Evolutionary conservation across 345 rosid genomes (phyloP).

Genomic region (Turnera subulata): DNA sequence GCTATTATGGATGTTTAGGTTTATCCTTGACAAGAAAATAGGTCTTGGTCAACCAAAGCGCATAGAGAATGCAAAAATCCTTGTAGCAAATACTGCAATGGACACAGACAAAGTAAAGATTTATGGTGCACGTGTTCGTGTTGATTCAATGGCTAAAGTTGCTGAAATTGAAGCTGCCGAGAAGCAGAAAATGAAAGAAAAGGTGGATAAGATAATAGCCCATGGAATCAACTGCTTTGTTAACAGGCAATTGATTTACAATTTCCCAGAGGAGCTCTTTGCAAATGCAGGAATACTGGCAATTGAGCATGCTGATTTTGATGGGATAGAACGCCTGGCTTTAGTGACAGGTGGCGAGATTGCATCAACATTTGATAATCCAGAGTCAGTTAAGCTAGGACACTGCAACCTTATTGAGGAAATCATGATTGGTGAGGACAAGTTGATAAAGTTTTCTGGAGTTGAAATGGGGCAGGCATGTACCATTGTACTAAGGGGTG

Average conservation of each 20-base stretch:
- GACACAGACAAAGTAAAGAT: constrained; percentile 99
- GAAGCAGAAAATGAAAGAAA: constrained; percentile 96
- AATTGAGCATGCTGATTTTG: constrained; percentile 99
- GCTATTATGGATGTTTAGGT: constrained; percentile 34
- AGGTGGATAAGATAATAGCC: constrained; percentile 85
- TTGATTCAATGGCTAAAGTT: constrained; percentile 94
- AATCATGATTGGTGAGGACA: constrained; percentile 99
- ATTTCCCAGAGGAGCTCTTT: constrained; percentile 95
- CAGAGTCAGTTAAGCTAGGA: constrained; percentile 96
- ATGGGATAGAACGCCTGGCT: constrained; percentile 92
- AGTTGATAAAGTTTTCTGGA: constrained; percentile 94
- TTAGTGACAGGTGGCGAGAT: constrained; percentile 97
- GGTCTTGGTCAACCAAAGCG: constrained; percentile 97
- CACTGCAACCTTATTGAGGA: constrained; percentile 94
- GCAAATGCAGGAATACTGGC: constrained; percentile 98
- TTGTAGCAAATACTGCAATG: constrained; percentile 99
- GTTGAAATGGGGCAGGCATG: constrained; percentile 98
- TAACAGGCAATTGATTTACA: constrained; percentile 97
- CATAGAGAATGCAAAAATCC: constrained; percentile 87
- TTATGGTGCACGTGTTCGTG: constrained; percentile 98
- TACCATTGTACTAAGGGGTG: constrained; percentile 88
- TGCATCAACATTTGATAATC: constrained; percentile 96
- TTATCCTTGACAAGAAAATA: constrained; percentile 98
- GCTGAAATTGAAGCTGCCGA: constrained; percentile 99
- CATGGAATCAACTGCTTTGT: constrained; percentile 97